Evolutionary conservation across 164 flowering plant genomes (phyloP), one percentile per base, ranked within the genome.

Genomic region (Brasenia schreberi): DNA sequence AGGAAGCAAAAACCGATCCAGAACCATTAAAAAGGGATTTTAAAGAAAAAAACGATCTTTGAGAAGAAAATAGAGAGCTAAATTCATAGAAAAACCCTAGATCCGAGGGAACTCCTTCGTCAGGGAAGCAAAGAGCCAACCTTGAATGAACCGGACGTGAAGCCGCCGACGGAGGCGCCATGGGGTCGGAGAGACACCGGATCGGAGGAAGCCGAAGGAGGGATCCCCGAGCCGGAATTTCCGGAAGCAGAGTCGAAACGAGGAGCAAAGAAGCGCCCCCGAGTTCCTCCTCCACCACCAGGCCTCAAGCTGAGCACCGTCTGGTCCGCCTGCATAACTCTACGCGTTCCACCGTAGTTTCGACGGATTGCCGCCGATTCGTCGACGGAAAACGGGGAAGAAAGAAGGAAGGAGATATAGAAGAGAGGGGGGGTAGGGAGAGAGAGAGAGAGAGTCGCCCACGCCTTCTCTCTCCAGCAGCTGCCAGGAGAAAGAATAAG

Each of bases 281-380:
- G 81, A 64, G 71, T 76, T 33, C 83, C 88, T 6, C 12, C 39
- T 60, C 96, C 97, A 73, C 94, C 91, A 77, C 96, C 94, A 71
- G 98, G 98, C 75, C 98, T 83, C 80, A 92, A 88, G 80, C 92
- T 92, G 77, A 92, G 43, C 65, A 81, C 87, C 72, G 96, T 79
- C 80, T 84, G 96, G 84, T 92, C 97, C 83, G 89, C 86, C 81
- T 86, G 90, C 98, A 91, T 91, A 84, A 74, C 89, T 84, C 82
- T 66, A 14, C 61, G 16, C 14, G 16, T 49, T 14, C 56, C 56
- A 14, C 56, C 56, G 12, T 9, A 49, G 56, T 33, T 14, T 9
- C 56, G 56, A 59, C 53, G 42, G 19, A 62, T 49, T 14, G 16
- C 9, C 4, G 16, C 56, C 56, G 56, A 49, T 49, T 49, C 16